A percentile compares a stretch with the other conserved stretches of the same genome.
These are phyloP conservation scores for Lunularia cruciata DNA, from an alignment of 225 moss, liverwort and hornwort species.

Conservation along the genomic window DNA sequence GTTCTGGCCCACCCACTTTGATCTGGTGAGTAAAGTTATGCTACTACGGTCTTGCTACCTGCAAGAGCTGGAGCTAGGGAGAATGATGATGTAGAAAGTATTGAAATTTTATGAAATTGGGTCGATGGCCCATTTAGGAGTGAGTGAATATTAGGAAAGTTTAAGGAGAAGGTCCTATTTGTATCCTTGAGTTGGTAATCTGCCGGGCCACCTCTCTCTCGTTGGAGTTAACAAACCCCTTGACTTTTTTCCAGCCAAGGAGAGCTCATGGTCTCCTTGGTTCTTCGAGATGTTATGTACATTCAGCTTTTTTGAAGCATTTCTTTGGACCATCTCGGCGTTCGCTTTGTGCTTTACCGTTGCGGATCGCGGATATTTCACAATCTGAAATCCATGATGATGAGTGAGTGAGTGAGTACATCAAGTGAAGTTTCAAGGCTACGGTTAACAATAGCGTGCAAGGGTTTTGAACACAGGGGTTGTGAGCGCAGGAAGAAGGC, in stretches of 20 bases:
- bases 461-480: no score
- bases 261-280: neutral
- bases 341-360: neutral
- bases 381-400: no score
- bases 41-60: neutral
- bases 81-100: neutral
- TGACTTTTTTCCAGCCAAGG: neutral
- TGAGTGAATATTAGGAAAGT: neutral
- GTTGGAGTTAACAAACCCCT: neutral
- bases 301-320: neutral
- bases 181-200: neutral
- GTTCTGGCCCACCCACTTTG: neutral
- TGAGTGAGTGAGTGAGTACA: no score
- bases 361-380: no score
- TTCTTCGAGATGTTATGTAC: slow-evolving; percentile 5
- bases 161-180: neutral
- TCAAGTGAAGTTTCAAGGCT: no score
- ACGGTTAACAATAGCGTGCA: no score
- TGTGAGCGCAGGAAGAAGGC: no score
- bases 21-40: slow-evolving; percentile 10
- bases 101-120: neutral
- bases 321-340: neutral
- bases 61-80: neutral
- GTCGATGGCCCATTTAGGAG: neutral
- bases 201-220: neutral